Evolutionary conservation across 768 basidiomycete genomes (phyloP), one percentile per base, ranked within the genome.

Genomic region (Sporobolomyces phaffii): DNA sequence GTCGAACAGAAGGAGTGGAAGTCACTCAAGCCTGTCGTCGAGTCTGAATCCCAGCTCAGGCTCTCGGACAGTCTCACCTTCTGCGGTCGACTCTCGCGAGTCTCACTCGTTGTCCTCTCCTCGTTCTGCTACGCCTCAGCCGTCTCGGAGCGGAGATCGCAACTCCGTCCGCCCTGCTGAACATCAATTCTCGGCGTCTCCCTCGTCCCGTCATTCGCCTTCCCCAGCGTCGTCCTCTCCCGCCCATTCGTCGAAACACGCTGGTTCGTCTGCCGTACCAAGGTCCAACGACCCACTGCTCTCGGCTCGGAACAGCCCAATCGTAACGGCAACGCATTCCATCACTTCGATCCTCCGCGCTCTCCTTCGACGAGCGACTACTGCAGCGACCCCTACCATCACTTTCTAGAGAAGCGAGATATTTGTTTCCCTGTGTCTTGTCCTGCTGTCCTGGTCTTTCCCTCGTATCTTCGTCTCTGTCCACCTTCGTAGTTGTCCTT

Each of bases 341-440:
- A 38, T 54, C 36, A 54, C 52, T 4, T 54, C 52, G 34, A 54
- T 54, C 34, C 4, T 54, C 36, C 13, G 40, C 10, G 34, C 52
- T 8, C 36, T 54, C n/a, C 34, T 54, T 11, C 33, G 52, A 22
- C 17, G 52, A 5, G 22, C n/a, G 7, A 40, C 36, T 14, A 5
- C 52, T 11, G 52, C 52, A 38, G 52, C 52, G 18, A 54, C 52
- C 14, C 52, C 52, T 7, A 54, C 52, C 8, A 54, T 54, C 18
- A 36, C 34, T 38, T 54, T 54, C 36, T 54, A 18, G 18, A 33
- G 22, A n/a, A n/a, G n/a, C n/a, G n/a, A n/a, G n/a, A n/a, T n/a
- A 45, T 45, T 45, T 24, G 14, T 4, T 52, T 52, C 33, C 5
- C n/a, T 24, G 6, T 22, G 22, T 38, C 7, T 40, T 54, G 4